Percentiles rank a stretch among this genome's conserved stretches.
Evolutionary conservation across 2,329 filamentous ascomycete genomes (phyloP).

Genomic region (Penicillium sp.): DNA sequence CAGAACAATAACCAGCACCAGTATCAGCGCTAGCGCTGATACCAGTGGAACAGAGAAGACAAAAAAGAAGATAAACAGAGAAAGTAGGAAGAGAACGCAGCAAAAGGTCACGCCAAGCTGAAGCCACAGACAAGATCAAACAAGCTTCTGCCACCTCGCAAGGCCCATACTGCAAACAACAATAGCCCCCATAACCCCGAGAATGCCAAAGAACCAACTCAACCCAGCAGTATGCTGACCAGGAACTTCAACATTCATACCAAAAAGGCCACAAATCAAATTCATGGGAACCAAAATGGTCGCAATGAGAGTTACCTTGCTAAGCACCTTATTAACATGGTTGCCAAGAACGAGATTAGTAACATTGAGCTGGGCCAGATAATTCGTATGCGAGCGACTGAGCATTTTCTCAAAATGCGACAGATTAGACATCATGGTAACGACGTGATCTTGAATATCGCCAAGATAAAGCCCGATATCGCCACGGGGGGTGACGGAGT

Average conservation of each 20-base stretch:
- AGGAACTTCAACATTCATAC: constrained; percentile 56
- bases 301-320: constrained; percentile 92
- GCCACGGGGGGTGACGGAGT: constrained; percentile 90
- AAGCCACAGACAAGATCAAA: constrained; percentile 36
- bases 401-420: constrained; percentile 98
- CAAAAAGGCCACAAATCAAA: constrained; percentile 70
- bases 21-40: background rate
- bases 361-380: constrained; percentile 90
- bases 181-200: constrained; percentile 50
- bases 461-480: constrained; percentile 96
- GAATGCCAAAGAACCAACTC: constrained; percentile 55
- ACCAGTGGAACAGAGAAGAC: background rate
- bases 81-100: background rate
- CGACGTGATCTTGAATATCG: constrained; percentile 98
- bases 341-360: constrained; percentile 89
- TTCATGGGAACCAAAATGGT: constrained; percentile 97
- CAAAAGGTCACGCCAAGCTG: background rate
- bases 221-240: constrained; percentile 41
- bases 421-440: constrained; percentile 98
- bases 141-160: constrained; percentile 47
- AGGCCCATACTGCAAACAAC: constrained; percentile 43
- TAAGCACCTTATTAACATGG: constrained; percentile 82
- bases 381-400: constrained; percentile 91
- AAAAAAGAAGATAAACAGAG: background rate
- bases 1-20: too few species aligned